Conservation (phyloP, 129 eudicot genomes). For the Chrysanthemum seticuspe region DNA sequence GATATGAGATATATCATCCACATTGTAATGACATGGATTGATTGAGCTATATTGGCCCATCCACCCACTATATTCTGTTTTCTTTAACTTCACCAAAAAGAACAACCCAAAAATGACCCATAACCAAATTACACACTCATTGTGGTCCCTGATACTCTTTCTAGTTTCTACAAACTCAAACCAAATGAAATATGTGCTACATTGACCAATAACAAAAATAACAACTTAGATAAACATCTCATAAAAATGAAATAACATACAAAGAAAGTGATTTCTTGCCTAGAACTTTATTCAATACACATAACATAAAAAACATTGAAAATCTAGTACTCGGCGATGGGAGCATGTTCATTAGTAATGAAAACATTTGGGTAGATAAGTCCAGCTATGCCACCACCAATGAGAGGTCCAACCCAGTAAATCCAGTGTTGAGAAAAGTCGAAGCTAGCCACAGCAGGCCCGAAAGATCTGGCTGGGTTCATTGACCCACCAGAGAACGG, state of each 20-base stretch:
- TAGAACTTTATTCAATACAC: conserved; percentile 10
- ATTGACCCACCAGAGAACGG: conserved; percentile 92
- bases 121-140: not conserved
- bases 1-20: not conserved
- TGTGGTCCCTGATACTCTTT: not conserved
- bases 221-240: conserved; percentile 9
- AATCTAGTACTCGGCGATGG: conserved; percentile 43
- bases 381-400: conserved; percentile 91
- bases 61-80: conserved; percentile 29
- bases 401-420: conserved; percentile 89
- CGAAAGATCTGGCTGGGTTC: conserved; percentile 94
- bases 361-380: conserved; percentile 61
- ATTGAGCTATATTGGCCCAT: conserved; percentile 22
- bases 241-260: conserved; percentile 19
- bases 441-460: conserved; percentile 78
- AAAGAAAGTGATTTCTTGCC: conserved; percentile 25
- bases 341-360: conserved; percentile 60
- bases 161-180: not conserved
- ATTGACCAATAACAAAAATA: conserved; percentile 8
- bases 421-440: conserved; percentile 73
- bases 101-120: conserved; percentile 14
- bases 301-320: conserved; percentile 6
- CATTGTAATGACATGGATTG: conserved; percentile 21
- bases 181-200: not conserved
- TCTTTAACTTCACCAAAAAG: conserved; percentile 20